Base-by-base conservation (phyloP, 2,329 filamentous ascomycete genomes). In the Neospermospora avenae region DNA sequence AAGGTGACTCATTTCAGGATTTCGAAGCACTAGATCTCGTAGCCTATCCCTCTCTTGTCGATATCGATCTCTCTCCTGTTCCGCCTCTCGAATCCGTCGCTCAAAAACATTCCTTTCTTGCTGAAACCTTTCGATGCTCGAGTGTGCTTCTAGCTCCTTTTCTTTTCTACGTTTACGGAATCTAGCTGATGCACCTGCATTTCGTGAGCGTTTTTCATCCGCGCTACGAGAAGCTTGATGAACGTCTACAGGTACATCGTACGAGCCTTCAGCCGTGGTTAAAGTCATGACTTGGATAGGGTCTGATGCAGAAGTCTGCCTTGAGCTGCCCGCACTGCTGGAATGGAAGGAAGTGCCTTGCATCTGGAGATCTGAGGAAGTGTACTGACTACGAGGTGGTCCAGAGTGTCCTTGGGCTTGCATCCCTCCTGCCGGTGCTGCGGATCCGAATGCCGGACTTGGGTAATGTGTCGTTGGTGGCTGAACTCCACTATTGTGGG, bases 91-190 rank as follows among this genome's bases (percentile, higher is more conserved):
- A 6, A 83, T 31, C 28, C 78, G 77, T 34, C 77, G 76, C 59
- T 81, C 77, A 60, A 91, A 75, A n/a, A 91, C 85, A 52, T 87
- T 83, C 57, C 88, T 80, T 65, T 88, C 82, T 69, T 90, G 85
- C 70, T 91, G 87, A 57, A 93, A 77, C 66, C 86, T 84, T 54
- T 88, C 80, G 64, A 93, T 86, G 53, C 83, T 87, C 57, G 82
- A 80, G 16, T 84, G 84, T 59, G 87, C 88, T 72, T 91, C 88
- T 67, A 84, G 84, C 72, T 93, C 90, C 72, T 89, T 87, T 70
- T 92, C 90, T 76, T 96, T 96, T 70, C 91, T 86, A 61, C 92
- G 83, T 70, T 87, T 85, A 58, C 91, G 84, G 66, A 96, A 95
- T 61, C 91, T 83, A 51, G 90, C 90, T 59, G 91, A 96, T 5